Percentiles rank a stretch among this genome's conserved stretches.
phyloP scores from a whole-genome alignment of 106 monocot genomes.

The Vanilla planifolia region DNA sequence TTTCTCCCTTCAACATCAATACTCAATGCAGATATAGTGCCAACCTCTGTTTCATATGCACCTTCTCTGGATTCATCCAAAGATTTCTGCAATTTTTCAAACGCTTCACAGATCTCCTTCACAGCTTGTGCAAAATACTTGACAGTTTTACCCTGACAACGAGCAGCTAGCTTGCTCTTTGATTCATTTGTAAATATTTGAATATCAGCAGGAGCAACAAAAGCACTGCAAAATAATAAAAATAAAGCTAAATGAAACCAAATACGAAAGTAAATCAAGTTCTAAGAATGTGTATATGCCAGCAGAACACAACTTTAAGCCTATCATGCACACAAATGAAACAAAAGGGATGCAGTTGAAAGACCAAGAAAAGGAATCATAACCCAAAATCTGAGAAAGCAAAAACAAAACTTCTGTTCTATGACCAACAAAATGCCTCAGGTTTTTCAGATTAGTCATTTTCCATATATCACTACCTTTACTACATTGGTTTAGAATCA shows the following conservation, averaged over 20 bases:
- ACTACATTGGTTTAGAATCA: too few species aligned
- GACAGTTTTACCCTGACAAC: conserved; percentile 59
- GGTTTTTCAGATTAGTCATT: too few species aligned
- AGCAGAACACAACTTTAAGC: too few species aligned
- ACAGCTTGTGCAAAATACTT: conserved; percentile 71
- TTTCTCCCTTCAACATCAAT: conserved; percentile 19
- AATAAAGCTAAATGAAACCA: neutral
- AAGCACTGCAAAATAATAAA: conserved; percentile 89
- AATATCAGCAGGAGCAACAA: conserved; percentile 80
- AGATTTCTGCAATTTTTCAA: conserved; percentile 45
- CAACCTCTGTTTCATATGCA: conserved; percentile 8
- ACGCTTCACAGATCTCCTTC: conserved; percentile 77
- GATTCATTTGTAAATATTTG: conserved; percentile 69
- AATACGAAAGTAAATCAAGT: neutral
- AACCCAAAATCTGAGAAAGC: too few species aligned
- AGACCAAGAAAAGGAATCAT: too few species aligned
- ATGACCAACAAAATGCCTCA: too few species aligned
- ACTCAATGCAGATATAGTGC: conserved; percentile 12
- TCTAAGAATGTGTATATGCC: too few species aligned
- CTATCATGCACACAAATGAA: too few species aligned
- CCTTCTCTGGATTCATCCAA: conserved; percentile 16
- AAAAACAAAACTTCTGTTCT: too few species aligned
- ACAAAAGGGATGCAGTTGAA: too few species aligned
- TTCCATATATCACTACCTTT: too few species aligned
- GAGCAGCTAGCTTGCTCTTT: conserved; percentile 64